A percentile compares a stretch with the other conserved stretches of the same genome.
These are phyloP conservation scores for thale cress (Arabidopsis thaliana) DNA, from an alignment of 345 rosid species.

Conservation along the genomic window TAIR10.1 NC_003070.9:231001-231500, in stretches of 20 bases:
- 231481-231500: slow-evolving; percentile 40
- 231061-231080: not conserved
- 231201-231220: slow-evolving; percentile 18
- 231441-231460: slow-evolving; percentile 31
- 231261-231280: slow-evolving; percentile 43
- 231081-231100: not conserved
- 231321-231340: slow-evolving; percentile 37
- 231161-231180: slow-evolving; percentile 1
- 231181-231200: not conserved
- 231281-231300: slow-evolving; percentile 46
- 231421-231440: slow-evolving; percentile 33
- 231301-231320: slow-evolving; percentile 45
- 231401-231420: slow-evolving; percentile 41
- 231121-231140: slow-evolving; percentile 9
- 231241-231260: slow-evolving; percentile 43
- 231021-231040: not conserved
- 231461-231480: slow-evolving; percentile 45
- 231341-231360: slow-evolving; percentile 31
- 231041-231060: slow-evolving; percentile 1
- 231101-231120: not conserved
- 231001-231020: not conserved
- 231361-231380: slow-evolving; percentile 37
- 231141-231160: slow-evolving; percentile 8
- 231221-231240: slow-evolving; percentile 36
- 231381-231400: slow-evolving; percentile 42